A percentile compares a stretch with the other conserved stretches of the same genome.
phyloP scores from a whole-genome alignment of 2,329 filamentous ascomycete species.

The Neofusicoccum umdonicola region DNA sequence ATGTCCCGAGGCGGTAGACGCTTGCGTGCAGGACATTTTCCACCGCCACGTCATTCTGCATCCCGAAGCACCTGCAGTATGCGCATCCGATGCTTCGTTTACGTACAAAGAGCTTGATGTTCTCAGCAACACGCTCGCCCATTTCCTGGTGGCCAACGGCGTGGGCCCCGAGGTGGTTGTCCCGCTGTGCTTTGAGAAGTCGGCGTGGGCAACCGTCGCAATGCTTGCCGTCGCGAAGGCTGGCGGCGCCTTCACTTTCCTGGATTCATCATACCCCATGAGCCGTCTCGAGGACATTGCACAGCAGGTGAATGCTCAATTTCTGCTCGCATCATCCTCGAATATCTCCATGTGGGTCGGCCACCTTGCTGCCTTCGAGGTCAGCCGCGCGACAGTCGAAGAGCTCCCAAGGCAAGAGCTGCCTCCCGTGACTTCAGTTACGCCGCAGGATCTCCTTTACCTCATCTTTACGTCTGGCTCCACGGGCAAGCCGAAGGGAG shows the following conservation, averaged over 20 bases:
- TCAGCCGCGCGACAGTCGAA: neutral
- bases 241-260: constrained; percentile 75
- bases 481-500: constrained; percentile 28
- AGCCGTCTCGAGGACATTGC: neutral
- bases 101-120: constrained; percentile 32
- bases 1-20: neutral
- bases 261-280: constrained; percentile 49
- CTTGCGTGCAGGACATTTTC: constrained; percentile 5
- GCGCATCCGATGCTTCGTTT: constrained; percentile 32
- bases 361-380: neutral
- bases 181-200: constrained; percentile 77
- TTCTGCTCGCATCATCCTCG: neutral
- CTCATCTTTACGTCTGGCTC: neutral
- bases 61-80: constrained; percentile 31
- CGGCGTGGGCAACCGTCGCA: constrained; percentile 65
- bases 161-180: constrained; percentile 34
- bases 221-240: constrained; percentile 73
- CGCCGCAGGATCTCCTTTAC: constrained; percentile 18
- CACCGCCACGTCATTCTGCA: neutral
- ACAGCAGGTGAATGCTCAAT: neutral
- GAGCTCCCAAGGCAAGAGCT: neutral
- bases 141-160: constrained; percentile 30
- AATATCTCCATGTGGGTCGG: neutral
- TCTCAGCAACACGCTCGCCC: constrained; percentile 28
- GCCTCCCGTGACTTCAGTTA: constrained; percentile 8